Conservation (phyloP, 2,329 filamentous ascomycete genomes). For the Microdochium nivale region DNA sequence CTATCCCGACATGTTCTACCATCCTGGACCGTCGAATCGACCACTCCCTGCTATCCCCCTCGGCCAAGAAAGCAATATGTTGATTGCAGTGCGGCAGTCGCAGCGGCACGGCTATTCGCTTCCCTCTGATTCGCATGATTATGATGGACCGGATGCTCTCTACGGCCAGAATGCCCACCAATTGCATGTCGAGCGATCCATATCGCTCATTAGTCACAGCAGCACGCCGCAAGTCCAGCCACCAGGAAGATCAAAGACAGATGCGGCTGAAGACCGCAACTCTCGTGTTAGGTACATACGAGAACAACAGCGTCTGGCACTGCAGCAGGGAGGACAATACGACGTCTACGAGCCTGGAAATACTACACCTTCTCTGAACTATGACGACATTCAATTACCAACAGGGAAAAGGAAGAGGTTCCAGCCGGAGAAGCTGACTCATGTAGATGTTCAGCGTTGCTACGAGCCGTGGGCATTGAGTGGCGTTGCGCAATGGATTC, state of each 20-base stretch:
- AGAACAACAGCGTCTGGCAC: conserved; percentile 42
- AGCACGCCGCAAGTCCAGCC: conserved; percentile 70
- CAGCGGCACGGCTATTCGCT: conserved; percentile 38
- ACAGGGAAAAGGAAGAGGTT: conserved; percentile 75
- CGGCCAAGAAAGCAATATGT: conserved; percentile 51
- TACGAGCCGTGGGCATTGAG: conserved; percentile 88
- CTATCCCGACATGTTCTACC: conserved; percentile 87
- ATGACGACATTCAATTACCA: conserved; percentile 80
- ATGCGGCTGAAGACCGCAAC: conserved; percentile 67
- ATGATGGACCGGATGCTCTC: conserved; percentile 41
- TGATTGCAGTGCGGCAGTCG: conserved; percentile 35
- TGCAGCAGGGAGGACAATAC: conserved; percentile 41
- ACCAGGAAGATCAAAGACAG: conserved; percentile 88
- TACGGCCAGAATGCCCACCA: conserved; percentile 34
- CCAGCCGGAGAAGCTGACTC: conserved; percentile 72
- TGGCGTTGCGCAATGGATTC: conserved; percentile 78
- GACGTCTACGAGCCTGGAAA: conserved; percentile 46
- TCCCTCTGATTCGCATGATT: conserved; percentile 34
- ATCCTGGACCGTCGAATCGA: conserved; percentile 65
- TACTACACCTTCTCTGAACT: conserved; percentile 40
- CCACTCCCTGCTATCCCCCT: conserved; percentile 56
- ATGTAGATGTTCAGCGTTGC: conserved; percentile 76
- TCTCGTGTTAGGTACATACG: conserved; percentile 37
- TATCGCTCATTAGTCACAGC: conserved; percentile 75
- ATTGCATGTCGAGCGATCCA: conserved; percentile 57